Conservation (phyloP, 176 grass and related monocot species). For the Puya raimondii region DNA sequence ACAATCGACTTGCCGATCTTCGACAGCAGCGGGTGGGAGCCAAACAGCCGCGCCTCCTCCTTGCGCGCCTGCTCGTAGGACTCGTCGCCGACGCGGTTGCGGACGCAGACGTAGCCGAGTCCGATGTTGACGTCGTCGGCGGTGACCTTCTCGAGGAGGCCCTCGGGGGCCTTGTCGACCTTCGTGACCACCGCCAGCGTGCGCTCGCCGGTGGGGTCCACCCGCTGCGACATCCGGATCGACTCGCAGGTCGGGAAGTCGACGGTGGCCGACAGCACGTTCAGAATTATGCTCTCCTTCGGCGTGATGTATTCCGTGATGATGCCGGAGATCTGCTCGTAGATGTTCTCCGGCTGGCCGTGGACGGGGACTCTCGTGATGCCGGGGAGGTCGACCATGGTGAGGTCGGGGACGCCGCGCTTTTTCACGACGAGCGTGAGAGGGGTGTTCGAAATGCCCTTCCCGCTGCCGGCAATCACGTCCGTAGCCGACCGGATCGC, state of each 20-base stretch:
- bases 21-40: conserved; percentile 14
- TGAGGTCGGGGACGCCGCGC: conserved; percentile 45
- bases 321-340: conserved; percentile 45
- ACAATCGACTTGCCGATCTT: conserved; percentile 39
- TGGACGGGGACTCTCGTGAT: conserved; percentile 56
- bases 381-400: conserved; percentile 46
- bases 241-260: conserved; percentile 71
- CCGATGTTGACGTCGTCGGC: conserved; percentile 52
- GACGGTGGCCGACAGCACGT: conserved; percentile 49
- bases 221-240: conserved; percentile 60
- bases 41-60: conserved; percentile 23
- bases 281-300: conserved; percentile 54
- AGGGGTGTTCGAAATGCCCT: conserved; percentile 51
- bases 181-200: conserved; percentile 65
- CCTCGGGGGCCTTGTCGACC: conserved; percentile 30
- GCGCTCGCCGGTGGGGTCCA: conserved; percentile 44
- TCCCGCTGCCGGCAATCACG: conserved; percentile 51
- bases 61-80: conserved; percentile 29
- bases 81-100: conserved; percentile 46
- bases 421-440: conserved; percentile 54
- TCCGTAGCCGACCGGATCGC: conserved; percentile 32
- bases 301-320: conserved; percentile 40
- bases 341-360: conserved; percentile 39
- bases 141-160: conserved; percentile 58
- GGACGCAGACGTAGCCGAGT: conserved; percentile 62